Base-by-base conservation (phyloP, 2,329 filamentous ascomycete genomes). In the Drechslerella dactyloides region DNA sequence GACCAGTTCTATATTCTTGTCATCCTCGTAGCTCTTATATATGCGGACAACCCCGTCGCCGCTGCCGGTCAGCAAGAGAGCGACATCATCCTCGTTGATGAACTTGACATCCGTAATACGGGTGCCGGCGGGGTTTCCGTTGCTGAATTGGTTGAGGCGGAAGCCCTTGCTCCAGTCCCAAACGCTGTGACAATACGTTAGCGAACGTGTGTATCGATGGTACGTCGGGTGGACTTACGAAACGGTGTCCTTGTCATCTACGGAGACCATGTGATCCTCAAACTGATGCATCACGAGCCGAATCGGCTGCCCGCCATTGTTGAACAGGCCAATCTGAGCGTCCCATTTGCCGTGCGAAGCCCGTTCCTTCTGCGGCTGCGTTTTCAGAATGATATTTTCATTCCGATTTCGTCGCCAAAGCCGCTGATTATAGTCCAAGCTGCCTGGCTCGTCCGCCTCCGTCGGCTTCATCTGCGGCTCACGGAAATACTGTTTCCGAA, bases 271-370 rank as follows among this genome's bases (percentile, higher is more conserved):
- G 78, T 97, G 93, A 77, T 97, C 90, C 78, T 99, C 94, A 76
- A 97, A 99, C 78, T 99, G 94, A 80, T 99, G 94, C 79, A 97
- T 96, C 3, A 90, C 90, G 88, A 99, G 90, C 81, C 93, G 96
- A 74, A 89, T 87, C 0, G 94, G 93, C 78, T 97, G 94, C 33
- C 89, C 90, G 30, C 89, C 87, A 75, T 97, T 97, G 78, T 93
- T 93, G 78, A 97, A 87, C 73, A 96, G 89, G 17, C 90, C 89
- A 53, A 89, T 84, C 48, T 90, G 88, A 72, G 89, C 89, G 76
- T 91, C 93, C 93, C 94, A 99, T 76, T 88, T 89, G 77, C 91
- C 90, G 62, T 85, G 90, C 11, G 91, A 90, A 0, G 94, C 93
- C 75, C 90, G 88, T 60, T 91, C 89, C 79, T 99, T 99, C 74